These are phyloP conservation scores for Phytophthora tentaculata DNA, from an alignment of 352 stramenopile genomes.

Conservation along the genomic window DNA sequence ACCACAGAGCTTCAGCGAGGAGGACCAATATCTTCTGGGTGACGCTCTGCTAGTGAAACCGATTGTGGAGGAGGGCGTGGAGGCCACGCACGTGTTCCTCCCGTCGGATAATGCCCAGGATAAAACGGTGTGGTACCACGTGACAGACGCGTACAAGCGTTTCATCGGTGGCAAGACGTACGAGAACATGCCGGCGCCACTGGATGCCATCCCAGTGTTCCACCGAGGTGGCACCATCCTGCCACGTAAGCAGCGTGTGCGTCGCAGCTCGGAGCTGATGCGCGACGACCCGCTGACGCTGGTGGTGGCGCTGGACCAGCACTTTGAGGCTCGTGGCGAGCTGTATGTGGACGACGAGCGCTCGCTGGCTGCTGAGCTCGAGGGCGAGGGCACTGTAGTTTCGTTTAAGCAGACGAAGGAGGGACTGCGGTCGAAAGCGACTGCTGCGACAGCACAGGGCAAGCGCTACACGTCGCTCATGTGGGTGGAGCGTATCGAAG, in stretches of 20 bases:
- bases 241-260: constrained; percentile 95
- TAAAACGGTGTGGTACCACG: constrained; percentile 92
- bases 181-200: constrained; percentile 73
- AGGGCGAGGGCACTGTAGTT: constrained; percentile 60
- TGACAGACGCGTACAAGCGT: constrained; percentile 71
- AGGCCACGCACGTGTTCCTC: constrained; percentile 90
- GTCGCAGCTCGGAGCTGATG: constrained; percentile 95
- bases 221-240: constrained; percentile 96
- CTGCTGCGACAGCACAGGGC: constrained; percentile 30
- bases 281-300: constrained; percentile 97
- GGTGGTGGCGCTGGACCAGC: constrained; percentile 91
- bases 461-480: constrained; percentile 56
- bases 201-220: constrained; percentile 97
- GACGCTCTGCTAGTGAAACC: constrained; percentile 96
- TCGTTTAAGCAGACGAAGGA: constrained; percentile 46
- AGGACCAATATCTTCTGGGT: constrained; percentile 96
- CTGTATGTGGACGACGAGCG: constrained; percentile 98
- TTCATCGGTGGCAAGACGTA: constrained; percentile 62
- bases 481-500: constrained; percentile 88
- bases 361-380: constrained; percentile 72
- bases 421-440: constrained; percentile 40
- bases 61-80: constrained; percentile 89
- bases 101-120: constrained; percentile 48
- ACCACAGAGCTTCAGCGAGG: constrained; percentile 81
- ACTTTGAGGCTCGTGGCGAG: constrained; percentile 78